Percentiles rank a stretch among this genome's conserved stretches.
Evolutionary conservation across 2,329 filamentous ascomycete genomes (phyloP).

Genomic region (Sclerotiophoma versabilis): DNA sequence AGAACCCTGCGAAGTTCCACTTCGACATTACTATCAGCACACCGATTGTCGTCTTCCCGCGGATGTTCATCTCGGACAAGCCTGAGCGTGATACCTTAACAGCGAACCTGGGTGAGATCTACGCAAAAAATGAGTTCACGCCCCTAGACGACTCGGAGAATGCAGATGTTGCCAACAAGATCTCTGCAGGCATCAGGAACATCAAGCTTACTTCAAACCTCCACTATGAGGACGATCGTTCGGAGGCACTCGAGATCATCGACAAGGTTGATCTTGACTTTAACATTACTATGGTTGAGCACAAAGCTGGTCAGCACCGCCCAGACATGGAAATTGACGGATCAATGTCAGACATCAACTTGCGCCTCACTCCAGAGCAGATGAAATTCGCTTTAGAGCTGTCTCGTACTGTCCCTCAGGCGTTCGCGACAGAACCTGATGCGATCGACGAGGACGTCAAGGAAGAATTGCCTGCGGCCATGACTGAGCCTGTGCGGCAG

Average conservation of each 20-base stretch:
- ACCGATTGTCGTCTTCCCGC: conserved; percentile 93
- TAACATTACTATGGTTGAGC: conserved; percentile 89
- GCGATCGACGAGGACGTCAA: conserved; percentile 74
- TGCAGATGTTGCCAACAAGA: conserved; percentile 82
- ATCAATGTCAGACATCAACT: conserved; percentile 89
- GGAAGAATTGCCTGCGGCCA: conserved; percentile 70
- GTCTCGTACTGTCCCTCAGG: conserved; percentile 83
- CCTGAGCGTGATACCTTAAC: conserved; percentile 83
- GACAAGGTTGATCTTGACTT: conserved; percentile 96
- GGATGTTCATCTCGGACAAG: conserved; percentile 73
- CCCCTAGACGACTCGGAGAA: conserved; percentile 79
- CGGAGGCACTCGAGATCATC: conserved; percentile 93
- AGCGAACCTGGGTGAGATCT: conserved; percentile 95
- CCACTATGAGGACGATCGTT: conserved; percentile 73
- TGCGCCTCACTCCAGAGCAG: conserved; percentile 88
- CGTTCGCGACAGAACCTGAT: conserved; percentile 78
- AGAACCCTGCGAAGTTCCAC: conserved; percentile 87
- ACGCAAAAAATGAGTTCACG: conserved; percentile 91
- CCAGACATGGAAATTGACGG: conserved; percentile 93
- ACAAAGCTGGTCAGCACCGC: conserved; percentile 75
- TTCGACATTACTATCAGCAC: conserved; percentile 95
- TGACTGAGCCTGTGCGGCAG: conserved; percentile 58
- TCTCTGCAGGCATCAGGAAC: conserved; percentile 90
- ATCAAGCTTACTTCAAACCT: conserved; percentile 90
- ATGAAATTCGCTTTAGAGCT: conserved; percentile 88